A percentile compares a stretch with the other conserved stretches of the same genome.
These are phyloP conservation scores for Solanum chmielewskii DNA, from an alignment of 257 asterid species.

Conservation along the genomic window DNA sequence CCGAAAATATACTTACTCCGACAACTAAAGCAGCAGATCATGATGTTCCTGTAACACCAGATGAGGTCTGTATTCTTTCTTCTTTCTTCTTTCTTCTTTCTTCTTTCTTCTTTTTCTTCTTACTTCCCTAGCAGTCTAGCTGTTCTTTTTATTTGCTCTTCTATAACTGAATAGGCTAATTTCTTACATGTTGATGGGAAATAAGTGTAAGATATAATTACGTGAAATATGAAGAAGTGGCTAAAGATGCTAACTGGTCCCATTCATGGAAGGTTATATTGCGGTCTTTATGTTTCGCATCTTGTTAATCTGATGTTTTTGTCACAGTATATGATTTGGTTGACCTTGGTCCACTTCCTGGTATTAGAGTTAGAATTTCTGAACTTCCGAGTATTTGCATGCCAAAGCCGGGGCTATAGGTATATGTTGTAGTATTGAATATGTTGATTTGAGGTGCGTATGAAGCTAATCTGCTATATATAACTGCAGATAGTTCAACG, in stretches of 20 bases:
- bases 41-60: slow-evolving; percentile 84
- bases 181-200: neutral
- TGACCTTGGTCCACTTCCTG: neutral
- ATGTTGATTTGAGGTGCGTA: neutral
- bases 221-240: neutral
- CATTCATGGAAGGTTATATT: neutral
- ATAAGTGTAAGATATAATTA: neutral
- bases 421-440: neutral
- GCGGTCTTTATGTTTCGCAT: neutral
- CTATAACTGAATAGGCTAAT: neutral
- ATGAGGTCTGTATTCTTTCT: slow-evolving; percentile 43
- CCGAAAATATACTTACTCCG: slow-evolving; percentile 71
- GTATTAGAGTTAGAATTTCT: neutral
- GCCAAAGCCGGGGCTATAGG: neutral
- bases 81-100: neutral
- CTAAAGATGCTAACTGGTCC: neutral
- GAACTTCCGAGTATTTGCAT: neutral
- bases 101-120: neutral
- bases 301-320: neutral
- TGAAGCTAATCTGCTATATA: neutral
- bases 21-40: slow-evolving; percentile 94
- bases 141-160: neutral
- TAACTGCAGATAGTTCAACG: slow-evolving; percentile 52
- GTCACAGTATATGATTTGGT: neutral
- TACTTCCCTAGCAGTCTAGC: neutral